phyloP scores from a whole-genome alignment of 305 asterid species.

The Rubia balearica region DNA sequence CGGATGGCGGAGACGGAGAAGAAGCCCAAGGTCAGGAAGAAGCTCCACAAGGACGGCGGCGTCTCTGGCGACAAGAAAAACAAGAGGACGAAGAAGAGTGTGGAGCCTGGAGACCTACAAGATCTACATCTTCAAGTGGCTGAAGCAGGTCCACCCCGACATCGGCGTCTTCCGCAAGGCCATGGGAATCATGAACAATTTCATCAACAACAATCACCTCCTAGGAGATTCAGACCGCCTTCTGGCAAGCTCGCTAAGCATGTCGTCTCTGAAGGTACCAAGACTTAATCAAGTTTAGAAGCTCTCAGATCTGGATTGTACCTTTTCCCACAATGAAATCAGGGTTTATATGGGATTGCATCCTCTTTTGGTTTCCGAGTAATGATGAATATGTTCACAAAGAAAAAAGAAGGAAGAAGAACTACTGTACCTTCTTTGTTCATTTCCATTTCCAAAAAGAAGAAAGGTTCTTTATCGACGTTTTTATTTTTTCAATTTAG shows the following conservation, averaged over 20 bases:
- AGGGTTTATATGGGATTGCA: no score
- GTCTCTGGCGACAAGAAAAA: constrained; percentile 19
- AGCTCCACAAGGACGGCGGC: constrained; percentile 17
- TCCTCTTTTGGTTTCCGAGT: no score
- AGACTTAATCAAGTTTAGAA: constrained; percentile 30
- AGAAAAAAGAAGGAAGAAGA: no score
- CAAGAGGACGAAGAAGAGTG: not conserved
- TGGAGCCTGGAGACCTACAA: no score
- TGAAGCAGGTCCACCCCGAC: constrained; percentile 21
- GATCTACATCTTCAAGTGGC: no score
- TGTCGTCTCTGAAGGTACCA: constrained; percentile 29
- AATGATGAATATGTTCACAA: no score
- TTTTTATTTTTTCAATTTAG: no score
- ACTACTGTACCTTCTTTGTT: no score
- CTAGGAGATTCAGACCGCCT: not conserved
- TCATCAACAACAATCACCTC: constrained; percentile 49
- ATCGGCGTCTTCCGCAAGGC: constrained; percentile 70
- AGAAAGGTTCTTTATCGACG: no score
- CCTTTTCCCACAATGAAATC: no score
- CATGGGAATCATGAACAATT: constrained; percentile 68
- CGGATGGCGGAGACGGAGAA: constrained; percentile 19
- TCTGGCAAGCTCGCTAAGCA: constrained; percentile 29
- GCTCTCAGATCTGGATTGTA: constrained; percentile 14
- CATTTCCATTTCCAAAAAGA: no score
- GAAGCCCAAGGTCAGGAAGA: constrained; percentile 25